phyloP scores from a whole-genome alignment of 176 grass and related monocot species.

The Aegilops bicornis region DNA sequence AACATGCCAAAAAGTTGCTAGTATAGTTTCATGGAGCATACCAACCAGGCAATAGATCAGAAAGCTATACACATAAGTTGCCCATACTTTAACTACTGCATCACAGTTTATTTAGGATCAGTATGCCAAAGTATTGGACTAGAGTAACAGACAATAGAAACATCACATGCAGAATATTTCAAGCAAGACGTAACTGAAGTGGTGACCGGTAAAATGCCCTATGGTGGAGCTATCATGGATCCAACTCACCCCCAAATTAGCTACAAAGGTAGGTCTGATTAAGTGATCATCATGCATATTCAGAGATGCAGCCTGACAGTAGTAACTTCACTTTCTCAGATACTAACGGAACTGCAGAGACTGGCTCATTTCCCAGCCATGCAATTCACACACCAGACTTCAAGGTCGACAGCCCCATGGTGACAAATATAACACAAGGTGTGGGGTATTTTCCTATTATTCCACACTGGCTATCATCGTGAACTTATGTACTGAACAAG shows the following conservation, averaged over 20 bases:
- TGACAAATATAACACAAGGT: slow-evolving; percentile 1
- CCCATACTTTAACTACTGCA: neutral
- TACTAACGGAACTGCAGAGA: neutral
- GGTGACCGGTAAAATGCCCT: neutral
- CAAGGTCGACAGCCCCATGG: neutral
- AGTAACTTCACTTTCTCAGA: neutral
- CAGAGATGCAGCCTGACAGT: slow-evolving; percentile 7
- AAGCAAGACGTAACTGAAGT: neutral
- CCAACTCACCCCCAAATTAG: neutral
- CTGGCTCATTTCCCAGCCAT: slow-evolving; percentile 1
- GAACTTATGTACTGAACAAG: neutral
- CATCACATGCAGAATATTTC: slow-evolving; percentile 8
- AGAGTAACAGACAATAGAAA: slow-evolving; percentile 19
- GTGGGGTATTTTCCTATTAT: slow-evolving; percentile 6
- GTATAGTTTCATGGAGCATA: no score
- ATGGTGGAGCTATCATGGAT: neutral
- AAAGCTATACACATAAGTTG: neutral
- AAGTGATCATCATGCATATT: neutral
- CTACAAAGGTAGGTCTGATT: neutral
- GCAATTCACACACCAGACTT: neutral
- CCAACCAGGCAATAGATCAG: neutral
- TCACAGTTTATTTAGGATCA: neutral
- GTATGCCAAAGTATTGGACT: neutral
- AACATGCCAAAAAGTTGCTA: no score
- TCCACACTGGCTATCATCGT: neutral